Percentiles rank a stretch among this genome's conserved stretches.
Evolutionary conservation across 768 basidiomycete species (phyloP).

Genomic region (Tulasnella sp.): DNA sequence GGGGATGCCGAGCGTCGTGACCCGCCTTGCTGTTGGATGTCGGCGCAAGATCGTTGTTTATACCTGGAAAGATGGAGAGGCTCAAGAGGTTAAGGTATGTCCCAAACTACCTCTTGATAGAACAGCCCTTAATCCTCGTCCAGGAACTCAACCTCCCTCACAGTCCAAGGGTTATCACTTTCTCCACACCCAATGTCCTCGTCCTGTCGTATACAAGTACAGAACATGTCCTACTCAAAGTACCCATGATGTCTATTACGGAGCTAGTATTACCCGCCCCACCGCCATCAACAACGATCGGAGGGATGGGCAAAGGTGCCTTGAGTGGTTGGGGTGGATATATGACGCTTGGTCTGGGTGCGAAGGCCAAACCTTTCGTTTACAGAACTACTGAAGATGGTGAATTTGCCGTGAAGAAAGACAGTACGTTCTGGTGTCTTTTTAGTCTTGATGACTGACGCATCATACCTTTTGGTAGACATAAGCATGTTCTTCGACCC

Average conservation of each 20-base stretch:
- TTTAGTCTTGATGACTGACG: background rate
- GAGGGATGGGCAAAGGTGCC: slow-evolving; percentile 51
- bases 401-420: slow-evolving; percentile 63
- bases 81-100: slow-evolving; percentile 54
- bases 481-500: slow-evolving; percentile 52
- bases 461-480: slow-evolving; percentile 31
- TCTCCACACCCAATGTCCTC: slow-evolving; percentile 46
- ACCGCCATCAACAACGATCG: slow-evolving; percentile 25
- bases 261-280: slow-evolving; percentile 36
- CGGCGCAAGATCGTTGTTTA: slow-evolving; percentile 73
- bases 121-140: background rate
- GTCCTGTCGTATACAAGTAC: slow-evolving; percentile 74
- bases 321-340: slow-evolving; percentile 71
- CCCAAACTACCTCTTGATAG: background rate
- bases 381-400: slow-evolving; percentile 38
- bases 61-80: slow-evolving; percentile 74
- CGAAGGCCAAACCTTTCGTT: slow-evolving; percentile 56
- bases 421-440: slow-evolving; percentile 42
- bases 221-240: slow-evolving; percentile 61
- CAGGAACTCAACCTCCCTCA: slow-evolving; percentile 79
- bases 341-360: slow-evolving; percentile 69
- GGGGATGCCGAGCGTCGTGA: slow-evolving; percentile 54
- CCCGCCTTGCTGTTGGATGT: slow-evolving; percentile 74
- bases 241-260: slow-evolving; percentile 43
- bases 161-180: slow-evolving; percentile 74